phyloP scores from a whole-genome alignment of 2,329 filamentous ascomycete genomes.

The Pseudofabraea citricarpa region DNA sequence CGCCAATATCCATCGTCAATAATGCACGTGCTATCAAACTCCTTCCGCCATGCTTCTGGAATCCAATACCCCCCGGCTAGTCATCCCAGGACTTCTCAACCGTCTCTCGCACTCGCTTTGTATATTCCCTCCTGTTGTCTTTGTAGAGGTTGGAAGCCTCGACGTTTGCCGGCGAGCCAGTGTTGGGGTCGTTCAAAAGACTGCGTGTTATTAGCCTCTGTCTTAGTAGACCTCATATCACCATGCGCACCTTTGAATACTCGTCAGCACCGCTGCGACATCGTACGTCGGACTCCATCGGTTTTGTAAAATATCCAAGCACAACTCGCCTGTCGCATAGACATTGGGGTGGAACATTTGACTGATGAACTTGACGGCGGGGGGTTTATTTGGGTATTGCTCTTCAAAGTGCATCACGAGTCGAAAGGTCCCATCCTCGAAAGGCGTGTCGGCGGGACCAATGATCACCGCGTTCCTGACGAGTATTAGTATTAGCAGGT shows the following conservation, averaged over 20 bases:
- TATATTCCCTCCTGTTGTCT: slow-evolving; percentile 94
- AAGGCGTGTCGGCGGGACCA: slow-evolving; percentile 91
- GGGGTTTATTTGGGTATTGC: slow-evolving; percentile 97
- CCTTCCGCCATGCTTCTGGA: background rate
- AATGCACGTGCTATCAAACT: slow-evolving; percentile 7
- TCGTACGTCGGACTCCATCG: slow-evolving; percentile 98
- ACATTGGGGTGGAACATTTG: slow-evolving; percentile 99
- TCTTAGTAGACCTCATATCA: too few species aligned
- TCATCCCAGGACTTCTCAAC: slow-evolving; percentile 99
- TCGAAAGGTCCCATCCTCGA: slow-evolving; percentile 96
- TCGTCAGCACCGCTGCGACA: slow-evolving; percentile 93
- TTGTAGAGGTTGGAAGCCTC: slow-evolving; percentile 98
- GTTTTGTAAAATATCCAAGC: slow-evolving; percentile 95
- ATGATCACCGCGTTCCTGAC: slow-evolving; percentile 97
- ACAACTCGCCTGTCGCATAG: slow-evolving; percentile 93
- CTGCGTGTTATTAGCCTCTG: too few species aligned
- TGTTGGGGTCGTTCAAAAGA: slow-evolving; percentile 95
- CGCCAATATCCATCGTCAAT: slow-evolving; percentile 11
- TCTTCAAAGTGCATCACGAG: slow-evolving; percentile 99
- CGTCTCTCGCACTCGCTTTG: slow-evolving; percentile 89
- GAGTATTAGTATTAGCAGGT: too few species aligned
- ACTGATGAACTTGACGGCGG: slow-evolving; percentile 96
- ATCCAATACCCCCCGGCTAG: slow-evolving; percentile 32
- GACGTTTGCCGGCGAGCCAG: slow-evolving; percentile 95
- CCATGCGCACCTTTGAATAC: slow-evolving; percentile 80